Evolutionary conservation across 345 rosid species (phyloP).

Genomic region (Hevea brasiliensis): DNA sequence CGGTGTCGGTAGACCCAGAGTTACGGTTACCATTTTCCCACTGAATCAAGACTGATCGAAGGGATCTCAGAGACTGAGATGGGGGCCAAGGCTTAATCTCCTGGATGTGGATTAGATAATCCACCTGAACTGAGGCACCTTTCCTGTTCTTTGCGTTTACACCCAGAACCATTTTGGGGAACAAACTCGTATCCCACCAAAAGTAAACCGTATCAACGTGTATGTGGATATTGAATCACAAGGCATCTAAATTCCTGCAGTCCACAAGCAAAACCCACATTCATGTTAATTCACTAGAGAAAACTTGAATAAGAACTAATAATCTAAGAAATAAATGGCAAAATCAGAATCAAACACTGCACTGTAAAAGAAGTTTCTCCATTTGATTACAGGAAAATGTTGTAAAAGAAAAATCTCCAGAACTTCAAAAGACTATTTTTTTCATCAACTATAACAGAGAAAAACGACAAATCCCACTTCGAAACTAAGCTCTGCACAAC

Average conservation of each 20-base stretch:
- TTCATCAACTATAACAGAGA: neutral
- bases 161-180: conserved; percentile 64
- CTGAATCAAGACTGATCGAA: conserved; percentile 78
- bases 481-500: neutral
- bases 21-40: conserved; percentile 85
- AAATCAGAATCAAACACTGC: neutral
- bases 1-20: conserved; percentile 64
- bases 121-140: conserved; percentile 50
- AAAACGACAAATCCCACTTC: neutral
- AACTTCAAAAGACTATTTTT: neutral
- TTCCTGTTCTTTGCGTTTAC: conserved; percentile 56
- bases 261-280: neutral
- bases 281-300: too few relatives aligned
- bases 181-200: conserved; percentile 16
- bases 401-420: neutral
- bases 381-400: neutral
- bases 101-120: conserved; percentile 67
- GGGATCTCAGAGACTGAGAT: conserved; percentile 78
- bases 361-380: neutral
- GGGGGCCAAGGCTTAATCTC: conserved; percentile 99
- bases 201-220: neutral
- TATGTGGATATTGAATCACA: conserved; percentile 1
- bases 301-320: neutral
- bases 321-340: neutral
- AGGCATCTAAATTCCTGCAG: conserved; percentile 22